Evolutionary conservation across 2,329 filamentous ascomycete genomes (phyloP), one percentile per base, ranked within the genome.

Genomic region (Sporothrix dimorphospora): DNA sequence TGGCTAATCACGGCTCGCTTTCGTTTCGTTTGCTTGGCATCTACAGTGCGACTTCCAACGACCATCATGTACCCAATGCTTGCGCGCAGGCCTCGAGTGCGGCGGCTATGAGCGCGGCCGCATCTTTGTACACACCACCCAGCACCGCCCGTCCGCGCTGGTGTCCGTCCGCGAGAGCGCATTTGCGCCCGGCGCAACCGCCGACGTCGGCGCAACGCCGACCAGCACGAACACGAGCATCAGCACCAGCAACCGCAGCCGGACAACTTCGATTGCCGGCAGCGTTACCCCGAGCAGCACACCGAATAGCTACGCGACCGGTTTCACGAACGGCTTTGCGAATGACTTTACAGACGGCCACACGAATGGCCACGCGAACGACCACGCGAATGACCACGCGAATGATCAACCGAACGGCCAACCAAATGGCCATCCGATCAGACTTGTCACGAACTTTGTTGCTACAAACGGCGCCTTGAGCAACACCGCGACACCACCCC

Each of bases 101-200:
- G 75, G 75, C 57, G 76, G 76, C 14, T 77, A 77, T 49, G 76
- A 77, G 47, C 75, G 76, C 42, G 72, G 72, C 21, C 76, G 74
- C 61, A 77, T 77, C 51, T 77, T 77, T 69, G 72, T 76, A 27
- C 73, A 77, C 69, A 71, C 75, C 24, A 76, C 73, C 4, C 72
- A 73, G 57, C 49, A 63, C 3, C 42, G 45, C n/a, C 71, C 42
- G 12, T 72, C 71, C 1, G 19, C 42, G 11, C 34, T 49, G 21
- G 45, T 69, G 19, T 71, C 73, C 19, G 70, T 73, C 9, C 73
- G 73, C 45, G 73, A 73, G 34, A 72, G 71, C 65, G 34, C 59
- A 12, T 38, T 71, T 7, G 53, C 65, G n/a, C 70, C 72, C 24
- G 57, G 63, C 57, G 42, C 42, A n/a, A 42, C 51, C 21, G 24